phyloP scores from a whole-genome alignment of 257 asterid species.

The Capsicum pubescens region DNA sequence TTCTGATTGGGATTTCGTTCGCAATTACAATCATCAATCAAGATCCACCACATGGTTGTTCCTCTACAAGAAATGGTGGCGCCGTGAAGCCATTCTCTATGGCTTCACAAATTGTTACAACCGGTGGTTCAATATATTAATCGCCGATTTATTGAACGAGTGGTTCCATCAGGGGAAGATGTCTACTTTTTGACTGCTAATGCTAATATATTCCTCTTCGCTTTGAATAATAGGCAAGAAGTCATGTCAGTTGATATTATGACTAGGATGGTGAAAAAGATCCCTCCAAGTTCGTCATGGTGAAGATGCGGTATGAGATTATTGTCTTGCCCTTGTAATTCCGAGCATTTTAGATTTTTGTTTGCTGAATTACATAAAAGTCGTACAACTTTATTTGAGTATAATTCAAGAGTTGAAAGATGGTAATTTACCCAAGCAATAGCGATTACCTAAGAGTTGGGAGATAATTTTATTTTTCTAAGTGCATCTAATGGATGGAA shows the following conservation, averaged over 20 bases:
- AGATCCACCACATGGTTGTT: slow-evolving; percentile 47
- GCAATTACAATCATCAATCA: slow-evolving; percentile 44
- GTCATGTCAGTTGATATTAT: slow-evolving; percentile 50
- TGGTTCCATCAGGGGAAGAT: slow-evolving; percentile 53
- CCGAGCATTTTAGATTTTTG: slow-evolving; percentile 39
- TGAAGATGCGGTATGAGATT: slow-evolving; percentile 53
- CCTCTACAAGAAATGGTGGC: slow-evolving; percentile 49
- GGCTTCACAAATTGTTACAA: slow-evolving; percentile 41
- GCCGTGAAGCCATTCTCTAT: slow-evolving; percentile 47
- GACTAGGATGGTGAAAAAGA: slow-evolving; percentile 38
- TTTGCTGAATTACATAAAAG: slow-evolving; percentile 43
- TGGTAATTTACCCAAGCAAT: slow-evolving; percentile 39
- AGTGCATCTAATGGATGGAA: slow-evolving; percentile 44
- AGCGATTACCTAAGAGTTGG: slow-evolving; percentile 26
- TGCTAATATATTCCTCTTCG: slow-evolving; percentile 51
- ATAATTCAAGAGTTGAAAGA: slow-evolving; percentile 37
- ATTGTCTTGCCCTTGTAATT: slow-evolving; percentile 32
- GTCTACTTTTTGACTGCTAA: slow-evolving; percentile 51
- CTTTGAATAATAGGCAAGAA: slow-evolving; percentile 47
- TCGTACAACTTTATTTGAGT: slow-evolving; percentile 41
- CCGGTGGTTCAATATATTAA: slow-evolving; percentile 46
- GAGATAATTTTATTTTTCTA: slow-evolving; percentile 29
- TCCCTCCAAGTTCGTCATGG: slow-evolving; percentile 57
- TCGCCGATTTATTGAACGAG: slow-evolving; percentile 39
- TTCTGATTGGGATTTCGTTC: slow-evolving; percentile 44